phyloP scores from a whole-genome alignment of 225 moss, liverwort and hornwort species.

The Sphagnum tenellum region DNA sequence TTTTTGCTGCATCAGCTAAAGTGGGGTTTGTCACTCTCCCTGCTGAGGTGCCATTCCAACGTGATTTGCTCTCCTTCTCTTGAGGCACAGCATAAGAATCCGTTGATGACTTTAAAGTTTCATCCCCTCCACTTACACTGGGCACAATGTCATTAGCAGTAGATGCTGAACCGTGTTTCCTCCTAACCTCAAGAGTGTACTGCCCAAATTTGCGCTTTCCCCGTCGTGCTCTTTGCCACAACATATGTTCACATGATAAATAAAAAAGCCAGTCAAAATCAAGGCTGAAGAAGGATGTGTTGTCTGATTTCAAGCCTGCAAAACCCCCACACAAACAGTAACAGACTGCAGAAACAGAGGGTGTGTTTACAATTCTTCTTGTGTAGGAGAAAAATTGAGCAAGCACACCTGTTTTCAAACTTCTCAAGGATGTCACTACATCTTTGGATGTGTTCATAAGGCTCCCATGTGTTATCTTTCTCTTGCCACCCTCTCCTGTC shows the following conservation, averaged over 20 bases:
- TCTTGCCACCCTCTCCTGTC: slow-evolving; percentile 52
- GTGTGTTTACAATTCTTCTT: too few species aligned
- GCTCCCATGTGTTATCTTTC: slow-evolving; percentile 62
- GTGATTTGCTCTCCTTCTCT: slow-evolving; percentile 28
- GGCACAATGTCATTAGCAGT: slow-evolving; percentile 53
- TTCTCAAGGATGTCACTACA: slow-evolving; percentile 57
- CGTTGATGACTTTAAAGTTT: slow-evolving; percentile 18
- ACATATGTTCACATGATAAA: too few species aligned
- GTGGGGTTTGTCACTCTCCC: slow-evolving; percentile 39
- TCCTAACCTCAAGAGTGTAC: slow-evolving; percentile 65
- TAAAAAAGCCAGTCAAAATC: too few species aligned
- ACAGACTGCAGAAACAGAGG: too few species aligned
- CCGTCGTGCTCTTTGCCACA: slow-evolving; percentile 44
- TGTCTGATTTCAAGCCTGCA: too few species aligned
- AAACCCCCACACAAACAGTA: too few species aligned
- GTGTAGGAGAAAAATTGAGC: too few species aligned
- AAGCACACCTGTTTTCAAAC: slow-evolving; percentile 42
- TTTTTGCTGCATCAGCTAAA: slow-evolving; percentile 43
- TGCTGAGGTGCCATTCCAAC: slow-evolving; percentile 4
- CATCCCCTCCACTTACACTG: slow-evolving; percentile 52
- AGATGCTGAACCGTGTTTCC: slow-evolving; percentile 41
- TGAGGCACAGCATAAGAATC: slow-evolving; percentile 47
- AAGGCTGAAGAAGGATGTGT: too few species aligned
- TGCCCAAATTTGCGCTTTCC: slow-evolving; percentile 73
- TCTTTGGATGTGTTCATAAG: slow-evolving; percentile 45